Evolutionary conservation across 2,329 filamentous ascomycete species (phyloP), one percentile per base, ranked within the genome.

Genomic region (Neofusicoccum sp.): DNA sequence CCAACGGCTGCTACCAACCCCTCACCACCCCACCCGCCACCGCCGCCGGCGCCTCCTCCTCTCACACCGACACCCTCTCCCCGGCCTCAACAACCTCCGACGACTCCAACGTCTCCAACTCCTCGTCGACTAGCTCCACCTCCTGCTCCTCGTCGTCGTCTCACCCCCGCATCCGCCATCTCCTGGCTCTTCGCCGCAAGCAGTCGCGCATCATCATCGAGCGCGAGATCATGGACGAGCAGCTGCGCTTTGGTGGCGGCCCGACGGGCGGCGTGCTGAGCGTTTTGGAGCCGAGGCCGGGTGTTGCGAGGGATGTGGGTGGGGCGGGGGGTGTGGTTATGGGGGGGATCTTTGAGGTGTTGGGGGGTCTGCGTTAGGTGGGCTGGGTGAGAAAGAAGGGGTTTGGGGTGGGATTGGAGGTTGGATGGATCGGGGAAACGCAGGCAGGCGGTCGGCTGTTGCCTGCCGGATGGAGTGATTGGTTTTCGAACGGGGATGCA

Each of bases 291-390:
- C 73, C 73, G 0, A 28, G 73, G 58, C 57, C 45, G 28, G 57
- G 57, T 4, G 57, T 60, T 11, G 51, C 51, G 12, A 26, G 34
- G 45, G 63, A 38, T 9, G 54, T 38, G n/a, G 61, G 61, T 1
- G 63, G 65, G 1, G 56, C 56, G 0, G 65, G 65, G 6, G 68
- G 68, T 43, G 69, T 73, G 0, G 54, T 58, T 0, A 53, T 53
- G 41, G 58, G 58, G 3, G 71, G 73, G 24, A 75, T 75, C 33
- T 75, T 75, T 40, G 71, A 75, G 69, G 73, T 75, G 9, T 58
- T 75, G 49, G 70, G 73, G 31, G 71, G 72, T 16, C 24, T 34
- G 1, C 34, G 57, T 31, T 51, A 58, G 47, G 16, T n/a, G n/a
- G n/a, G n/a, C n/a, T n/a, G n/a, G n/a, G 9, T 12, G 12, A 16